Conservation (phyloP, 805 yeast species). For the Cyberlindnera americana region DNA sequence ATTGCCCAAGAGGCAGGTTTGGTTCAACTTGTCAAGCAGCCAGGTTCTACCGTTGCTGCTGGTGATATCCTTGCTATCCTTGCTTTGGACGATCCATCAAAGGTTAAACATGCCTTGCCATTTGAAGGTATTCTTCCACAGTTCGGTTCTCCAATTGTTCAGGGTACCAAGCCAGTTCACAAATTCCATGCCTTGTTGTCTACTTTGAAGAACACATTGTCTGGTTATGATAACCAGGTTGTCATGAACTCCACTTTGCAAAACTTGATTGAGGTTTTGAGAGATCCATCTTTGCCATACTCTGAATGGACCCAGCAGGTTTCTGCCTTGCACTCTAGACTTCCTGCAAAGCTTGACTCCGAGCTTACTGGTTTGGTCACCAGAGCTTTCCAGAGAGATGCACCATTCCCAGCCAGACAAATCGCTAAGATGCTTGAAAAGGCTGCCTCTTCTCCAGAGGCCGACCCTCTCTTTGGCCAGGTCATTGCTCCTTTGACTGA, state of each 20-base stretch:
- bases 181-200: slow-evolving; percentile 55
- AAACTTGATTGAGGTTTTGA: slow-evolving; percentile 66
- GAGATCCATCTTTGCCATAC: slow-evolving; percentile 81
- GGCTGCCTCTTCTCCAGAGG: slow-evolving; percentile 46
- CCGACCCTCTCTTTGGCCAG: slow-evolving; percentile 50
- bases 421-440: slow-evolving; percentile 68
- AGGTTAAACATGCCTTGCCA: slow-evolving; percentile 94
- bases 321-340: slow-evolving; percentile 89
- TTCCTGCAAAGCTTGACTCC: slow-evolving; percentile 74
- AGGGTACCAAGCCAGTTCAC: slow-evolving; percentile 83
- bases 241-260: slow-evolving; percentile 82
- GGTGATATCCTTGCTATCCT: slow-evolving; percentile 96
- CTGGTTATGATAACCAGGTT: slow-evolving; percentile 94
- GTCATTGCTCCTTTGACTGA: slow-evolving; percentile 70
- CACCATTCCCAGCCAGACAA: slow-evolving; percentile 93
- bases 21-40: slow-evolving; percentile 91
- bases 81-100: slow-evolving; percentile 93
- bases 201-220: slow-evolving; percentile 72
- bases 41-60: slow-evolving; percentile 94
- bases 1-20: slow-evolving; percentile 91
- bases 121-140: slow-evolving; percentile 92
- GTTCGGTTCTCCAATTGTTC: slow-evolving; percentile 75
- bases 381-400: slow-evolving; percentile 59
- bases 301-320: slow-evolving; percentile 85
- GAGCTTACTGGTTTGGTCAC: slow-evolving; percentile 62